Evolutionary conservation across 1,284 basidiomycete species (phyloP).

Genomic region (Abortiporus biennis): DNA sequence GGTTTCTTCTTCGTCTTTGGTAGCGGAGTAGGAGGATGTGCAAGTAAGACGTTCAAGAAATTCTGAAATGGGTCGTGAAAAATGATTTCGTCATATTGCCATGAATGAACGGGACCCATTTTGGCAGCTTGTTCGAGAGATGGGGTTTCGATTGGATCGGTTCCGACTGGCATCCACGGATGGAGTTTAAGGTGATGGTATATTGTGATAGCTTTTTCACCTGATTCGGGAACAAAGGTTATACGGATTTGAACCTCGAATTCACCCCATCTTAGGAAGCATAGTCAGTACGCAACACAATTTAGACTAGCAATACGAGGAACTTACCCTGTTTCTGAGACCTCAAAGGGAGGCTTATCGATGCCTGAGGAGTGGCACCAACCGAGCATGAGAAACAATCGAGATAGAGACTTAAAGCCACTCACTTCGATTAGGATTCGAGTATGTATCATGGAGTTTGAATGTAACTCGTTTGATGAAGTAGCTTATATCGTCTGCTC

Average conservation of each 20-base stretch:
- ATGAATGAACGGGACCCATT: slow-evolving; percentile 83
- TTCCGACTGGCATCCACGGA: slow-evolving; percentile 67
- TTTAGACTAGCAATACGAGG: not conserved
- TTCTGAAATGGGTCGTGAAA: slow-evolving; percentile 91
- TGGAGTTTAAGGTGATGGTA: slow-evolving; percentile 96
- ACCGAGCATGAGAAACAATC: not conserved
- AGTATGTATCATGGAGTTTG: slow-evolving; percentile 96
- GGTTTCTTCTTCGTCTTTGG: slow-evolving; percentile 60
- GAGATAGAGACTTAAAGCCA: slow-evolving; percentile 2
- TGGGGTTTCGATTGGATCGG: slow-evolving; percentile 56
- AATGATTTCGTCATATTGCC: slow-evolving; percentile 99
- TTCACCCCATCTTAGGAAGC: slow-evolving; percentile 85
- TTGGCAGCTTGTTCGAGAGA: slow-evolving; percentile 58
- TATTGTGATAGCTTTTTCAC: slow-evolving; percentile 84
- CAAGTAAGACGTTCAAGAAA: slow-evolving; percentile 81
- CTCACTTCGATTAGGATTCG: slow-evolving; percentile 86
- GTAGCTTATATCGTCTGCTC: slow-evolving; percentile 82
- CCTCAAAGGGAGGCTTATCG: slow-evolving; percentile 91
- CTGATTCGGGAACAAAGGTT: slow-evolving; percentile 87
- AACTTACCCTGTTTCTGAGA: slow-evolving; percentile 88
- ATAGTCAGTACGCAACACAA: not conserved
- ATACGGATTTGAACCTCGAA: slow-evolving; percentile 96
- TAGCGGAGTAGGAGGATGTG: slow-evolving; percentile 80
- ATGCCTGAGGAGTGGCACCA: slow-evolving; percentile 50
- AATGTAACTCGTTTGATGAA: slow-evolving; percentile 95